Evolutionary conservation across 805 yeast species (phyloP).

Genomic region (Myxozyma neotropica): DNA sequence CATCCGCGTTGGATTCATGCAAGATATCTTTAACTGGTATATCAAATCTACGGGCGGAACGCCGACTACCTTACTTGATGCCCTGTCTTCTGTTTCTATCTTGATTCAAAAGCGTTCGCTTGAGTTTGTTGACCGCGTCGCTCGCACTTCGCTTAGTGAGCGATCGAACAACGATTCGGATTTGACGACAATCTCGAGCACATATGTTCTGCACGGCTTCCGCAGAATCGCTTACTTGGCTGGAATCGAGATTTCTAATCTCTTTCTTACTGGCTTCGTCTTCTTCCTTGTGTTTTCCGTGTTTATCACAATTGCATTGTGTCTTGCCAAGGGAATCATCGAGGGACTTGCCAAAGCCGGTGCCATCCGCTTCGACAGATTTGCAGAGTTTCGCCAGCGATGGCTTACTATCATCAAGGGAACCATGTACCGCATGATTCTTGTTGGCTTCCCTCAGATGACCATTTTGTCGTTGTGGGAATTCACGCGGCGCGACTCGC

Average conservation of each 20-base stretch:
- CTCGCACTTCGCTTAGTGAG: background rate
- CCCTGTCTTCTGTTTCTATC: constrained; percentile 68
- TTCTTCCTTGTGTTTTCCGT: constrained; percentile 77
- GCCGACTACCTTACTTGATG: constrained; percentile 71
- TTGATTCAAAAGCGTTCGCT: constrained; percentile 68
- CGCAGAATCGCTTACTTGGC: constrained; percentile 87
- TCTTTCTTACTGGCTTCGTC: constrained; percentile 83
- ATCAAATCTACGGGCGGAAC: constrained; percentile 92
- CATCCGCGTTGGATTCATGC: constrained; percentile 74
- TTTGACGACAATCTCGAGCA: constrained; percentile 56
- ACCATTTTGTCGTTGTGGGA: constrained; percentile 86
- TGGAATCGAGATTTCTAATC: constrained; percentile 78
- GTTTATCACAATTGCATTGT: constrained; percentile 54
- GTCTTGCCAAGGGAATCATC: constrained; percentile 67
- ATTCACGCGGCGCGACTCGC: constrained; percentile 77
- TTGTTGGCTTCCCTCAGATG: constrained; percentile 86
- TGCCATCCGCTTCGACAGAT: constrained; percentile 62
- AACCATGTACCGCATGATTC: constrained; percentile 76
- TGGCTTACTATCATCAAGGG: constrained; percentile 91
- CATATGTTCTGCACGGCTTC: constrained; percentile 84
- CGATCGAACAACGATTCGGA: constrained; percentile 58
- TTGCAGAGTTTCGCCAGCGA: constrained; percentile 73
- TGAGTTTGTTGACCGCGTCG: constrained; percentile 16
- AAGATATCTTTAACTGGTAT: constrained; percentile 78
- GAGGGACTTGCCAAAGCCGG: constrained; percentile 65